phyloP scores from a whole-genome alignment of 192 early-diverging fungal species.

The Spinellus fusiger region DNA sequence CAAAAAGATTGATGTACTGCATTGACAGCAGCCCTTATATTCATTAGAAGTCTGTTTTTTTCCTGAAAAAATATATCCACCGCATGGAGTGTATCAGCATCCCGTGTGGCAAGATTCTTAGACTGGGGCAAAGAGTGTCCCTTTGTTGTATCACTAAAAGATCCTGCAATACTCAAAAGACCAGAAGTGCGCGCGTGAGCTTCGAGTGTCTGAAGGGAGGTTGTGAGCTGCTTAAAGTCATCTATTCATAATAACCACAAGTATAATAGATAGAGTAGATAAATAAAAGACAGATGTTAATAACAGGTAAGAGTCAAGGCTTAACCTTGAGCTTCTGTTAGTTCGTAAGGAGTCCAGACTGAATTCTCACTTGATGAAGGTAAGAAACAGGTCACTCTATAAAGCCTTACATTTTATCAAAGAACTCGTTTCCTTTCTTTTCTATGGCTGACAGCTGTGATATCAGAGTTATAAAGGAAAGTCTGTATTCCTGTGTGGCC shows the following conservation, averaged over 20 bases:
- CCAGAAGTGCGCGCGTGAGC: constrained; percentile 21
- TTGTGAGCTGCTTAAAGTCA: constrained; percentile 22
- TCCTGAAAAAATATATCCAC: constrained; percentile 25
- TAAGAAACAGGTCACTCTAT: background rate
- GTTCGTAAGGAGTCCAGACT: constrained; percentile 10
- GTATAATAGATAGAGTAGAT: background rate
- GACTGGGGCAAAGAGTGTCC: background rate
- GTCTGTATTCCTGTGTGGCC: constrained; percentile 31
- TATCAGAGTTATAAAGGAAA: constrained; percentile 24
- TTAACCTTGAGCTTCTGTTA: constrained; percentile 15
- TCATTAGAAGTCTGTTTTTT: constrained; percentile 21
- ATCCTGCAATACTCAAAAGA: constrained; percentile 21
- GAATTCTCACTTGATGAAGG: constrained; percentile 15
- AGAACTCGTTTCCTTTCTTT: constrained; percentile 24
- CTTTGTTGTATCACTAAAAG: background rate
- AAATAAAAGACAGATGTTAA: background rate
- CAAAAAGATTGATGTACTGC: background rate
- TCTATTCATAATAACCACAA: constrained; percentile 4
- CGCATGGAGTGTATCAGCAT: constrained; percentile 20
- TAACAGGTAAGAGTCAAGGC: background rate
- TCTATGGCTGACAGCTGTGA: constrained; percentile 31
- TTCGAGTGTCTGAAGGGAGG: constrained; percentile 17
- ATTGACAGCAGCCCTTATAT: constrained; percentile 26
- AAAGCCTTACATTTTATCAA: constrained; percentile 28
- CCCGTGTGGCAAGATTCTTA: constrained; percentile 19